Percentiles rank a stretch among this genome's conserved stretches.
Conservation (phyloP, 305 asterid species). For the Nicotiana rustica region DNA sequence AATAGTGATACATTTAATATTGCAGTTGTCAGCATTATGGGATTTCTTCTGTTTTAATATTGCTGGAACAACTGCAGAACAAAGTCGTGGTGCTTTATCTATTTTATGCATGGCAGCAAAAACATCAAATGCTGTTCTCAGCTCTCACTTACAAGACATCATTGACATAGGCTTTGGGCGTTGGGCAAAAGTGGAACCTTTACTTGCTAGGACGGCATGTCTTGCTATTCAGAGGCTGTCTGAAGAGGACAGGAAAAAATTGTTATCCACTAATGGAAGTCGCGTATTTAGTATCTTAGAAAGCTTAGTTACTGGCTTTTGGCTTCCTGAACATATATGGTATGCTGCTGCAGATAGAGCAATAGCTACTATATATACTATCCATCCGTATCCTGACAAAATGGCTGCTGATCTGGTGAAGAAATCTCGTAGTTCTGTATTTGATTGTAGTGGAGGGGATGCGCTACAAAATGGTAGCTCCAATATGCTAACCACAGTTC, state of each 20-base stretch:
- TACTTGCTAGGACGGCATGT: slow-evolving; percentile 96
- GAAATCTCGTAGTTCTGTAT: slow-evolving; percentile 73
- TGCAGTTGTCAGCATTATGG: slow-evolving; percentile 95
- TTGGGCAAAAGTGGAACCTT: slow-evolving; percentile 95
- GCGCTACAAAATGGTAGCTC: slow-evolving; percentile 55
- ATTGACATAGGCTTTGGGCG: slow-evolving; percentile 97
- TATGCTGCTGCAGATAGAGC: slow-evolving; percentile 93
- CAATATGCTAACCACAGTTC: slow-evolving; percentile 58
- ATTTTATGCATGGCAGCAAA: slow-evolving; percentile 95
- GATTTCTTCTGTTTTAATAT: slow-evolving; percentile 95
- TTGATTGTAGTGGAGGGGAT: slow-evolving; percentile 53
- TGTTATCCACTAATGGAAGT: slow-evolving; percentile 71
- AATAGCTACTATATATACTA: slow-evolving; percentile 71
- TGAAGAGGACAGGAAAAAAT: slow-evolving; percentile 83
- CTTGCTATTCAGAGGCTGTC: slow-evolving; percentile 82
- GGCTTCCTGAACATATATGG: slow-evolving; percentile 86
- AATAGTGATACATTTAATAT: slow-evolving; percentile 37
- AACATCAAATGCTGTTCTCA: slow-evolving; percentile 71
- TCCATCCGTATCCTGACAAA: slow-evolving; percentile 90
- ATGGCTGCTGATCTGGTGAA: slow-evolving; percentile 76
- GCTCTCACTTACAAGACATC: slow-evolving; percentile 90
- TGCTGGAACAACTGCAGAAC: slow-evolving; percentile 87
- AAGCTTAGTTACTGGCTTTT: slow-evolving; percentile 66
- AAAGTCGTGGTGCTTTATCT: slow-evolving; percentile 95
- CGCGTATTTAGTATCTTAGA: slow-evolving; percentile 80